Percentiles rank a stretch among this genome's conserved stretches.
phyloP scores from a whole-genome alignment of 371 early-diverging fungal species.

The Haplosporangium sp. region DNA sequence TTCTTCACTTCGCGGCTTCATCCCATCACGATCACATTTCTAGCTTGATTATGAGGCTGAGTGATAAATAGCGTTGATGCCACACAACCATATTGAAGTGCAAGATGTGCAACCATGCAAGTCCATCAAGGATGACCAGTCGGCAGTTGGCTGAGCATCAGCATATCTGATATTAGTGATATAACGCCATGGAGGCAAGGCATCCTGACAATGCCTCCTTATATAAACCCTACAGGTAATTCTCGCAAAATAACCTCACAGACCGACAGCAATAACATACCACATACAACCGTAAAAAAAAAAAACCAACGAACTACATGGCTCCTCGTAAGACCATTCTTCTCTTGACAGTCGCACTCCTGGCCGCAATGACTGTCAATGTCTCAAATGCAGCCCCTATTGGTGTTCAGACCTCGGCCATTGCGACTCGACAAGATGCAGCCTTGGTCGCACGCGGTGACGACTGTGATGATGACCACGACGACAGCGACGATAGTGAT shows the following conservation, averaged over 20 bases:
- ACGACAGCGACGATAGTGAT: neutral
- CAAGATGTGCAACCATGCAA: too few species aligned
- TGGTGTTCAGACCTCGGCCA: neutral
- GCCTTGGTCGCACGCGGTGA: neutral
- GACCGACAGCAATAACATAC: neutral
- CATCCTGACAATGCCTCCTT: neutral
- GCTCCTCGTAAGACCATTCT: conserved; percentile 17
- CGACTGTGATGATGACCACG: conserved; percentile 1
- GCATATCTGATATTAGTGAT: too few species aligned
- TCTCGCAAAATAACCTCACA: neutral
- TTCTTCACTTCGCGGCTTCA: too few species aligned
- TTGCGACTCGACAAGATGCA: neutral
- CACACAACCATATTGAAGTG: too few species aligned
- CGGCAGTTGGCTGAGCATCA: too few species aligned
- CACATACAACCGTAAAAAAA: neutral
- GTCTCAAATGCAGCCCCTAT: conserved; percentile 14
- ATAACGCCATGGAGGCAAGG: too few species aligned
- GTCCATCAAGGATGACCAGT: too few species aligned
- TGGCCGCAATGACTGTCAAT: conserved; percentile 9
- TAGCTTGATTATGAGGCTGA: too few species aligned
- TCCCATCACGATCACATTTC: too few species aligned
- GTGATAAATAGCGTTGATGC: too few species aligned
- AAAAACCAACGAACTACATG: conserved; percentile 1
- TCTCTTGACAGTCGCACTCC: conserved; percentile 14
- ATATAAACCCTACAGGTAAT: neutral